Percentiles rank a stretch among this genome's conserved stretches.
Evolutionary conservation across 2,329 filamentous ascomycete species (phyloP).

Genomic region (Stromatinia cepivora): DNA sequence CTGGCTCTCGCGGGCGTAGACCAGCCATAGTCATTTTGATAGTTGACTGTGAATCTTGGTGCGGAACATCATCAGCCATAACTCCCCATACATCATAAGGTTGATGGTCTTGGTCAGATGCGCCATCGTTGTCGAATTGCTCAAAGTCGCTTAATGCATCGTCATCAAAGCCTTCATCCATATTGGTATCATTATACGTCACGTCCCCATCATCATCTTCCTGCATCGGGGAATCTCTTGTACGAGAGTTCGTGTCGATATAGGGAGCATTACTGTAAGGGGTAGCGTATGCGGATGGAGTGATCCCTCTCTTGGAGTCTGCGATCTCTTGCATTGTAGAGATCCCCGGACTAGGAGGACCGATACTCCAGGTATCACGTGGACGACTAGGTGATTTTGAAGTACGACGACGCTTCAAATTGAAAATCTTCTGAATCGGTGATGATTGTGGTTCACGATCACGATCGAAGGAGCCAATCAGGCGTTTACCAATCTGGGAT

Average conservation of each 20-base stretch:
- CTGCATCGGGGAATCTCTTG: conserved; percentile 26
- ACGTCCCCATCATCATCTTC: conserved; percentile 29
- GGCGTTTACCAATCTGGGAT: conserved; percentile 44
- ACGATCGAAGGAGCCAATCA: conserved; percentile 47
- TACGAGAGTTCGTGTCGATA: conserved; percentile 27
- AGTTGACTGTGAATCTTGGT: not conserved
- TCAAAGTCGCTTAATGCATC: conserved; percentile 33
- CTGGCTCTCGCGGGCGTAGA: not conserved
- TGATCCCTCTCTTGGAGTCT: conserved; percentile 48
- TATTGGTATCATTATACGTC: conserved; percentile 36
- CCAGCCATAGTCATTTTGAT: conserved; percentile 1
- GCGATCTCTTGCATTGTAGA: conserved; percentile 31
- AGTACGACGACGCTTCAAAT: conserved; percentile 43
- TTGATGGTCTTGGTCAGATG: conserved; percentile 1
- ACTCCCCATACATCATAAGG: conserved; percentile 26
- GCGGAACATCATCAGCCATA: conserved; percentile 20
- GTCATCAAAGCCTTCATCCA: conserved; percentile 34
- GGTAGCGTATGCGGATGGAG: conserved; percentile 71
- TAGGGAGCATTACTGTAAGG: conserved; percentile 65
- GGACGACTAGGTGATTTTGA: conserved; percentile 57
- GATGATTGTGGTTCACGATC: conserved; percentile 38
- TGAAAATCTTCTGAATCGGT: conserved; percentile 23
- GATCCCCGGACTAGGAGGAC: conserved; percentile 37
- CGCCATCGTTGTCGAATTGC: not conserved
- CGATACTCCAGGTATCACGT: conserved; percentile 53